Base-by-base conservation (phyloP, 2,329 filamentous ascomycete genomes). In the Fusarium vanettenii region DNA sequence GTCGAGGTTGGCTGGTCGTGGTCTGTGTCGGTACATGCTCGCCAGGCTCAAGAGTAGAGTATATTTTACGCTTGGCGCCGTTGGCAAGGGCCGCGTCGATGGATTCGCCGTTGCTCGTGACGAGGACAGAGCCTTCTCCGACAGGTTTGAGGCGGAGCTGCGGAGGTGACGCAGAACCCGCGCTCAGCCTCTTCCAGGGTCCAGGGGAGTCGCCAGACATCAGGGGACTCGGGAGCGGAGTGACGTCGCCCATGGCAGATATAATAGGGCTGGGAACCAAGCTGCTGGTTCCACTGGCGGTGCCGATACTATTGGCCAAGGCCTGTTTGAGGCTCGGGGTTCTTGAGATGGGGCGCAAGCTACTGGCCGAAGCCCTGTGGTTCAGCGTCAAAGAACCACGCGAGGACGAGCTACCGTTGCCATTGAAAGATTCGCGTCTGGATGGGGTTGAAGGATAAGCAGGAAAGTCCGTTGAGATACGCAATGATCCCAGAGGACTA, bases 141-240 rank as follows among this genome's bases (percentile, higher is more conserved):
- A 78, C 63, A 33, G 76, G 79, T 39, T 66, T 76, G 59, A 81
- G 76, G 68, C 80, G 76, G 31, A 70, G 71, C 39, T 74, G 79
- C 11, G 81, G 79, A 20, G 83, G 81, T 59, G 86, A 92, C 60
- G 83, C 82, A 35, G 86, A 86, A 59, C 86, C 84, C 35, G 84
- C 82, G 64, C 82, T 81, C 66, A 91, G 82, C 80, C 86, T 86
- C 81, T 87, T 91, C 92, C 92, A 92, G 25, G 92, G 91, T 29
- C 92, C 91, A 14, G 91, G 90, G 1, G 92, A 93, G 77, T 92
- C 91, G 72, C 86, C 86, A 6, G 87, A 87, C 77, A 93, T 87
- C 55, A 95, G 87, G 5, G 94, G 94, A 25, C 94, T 96, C 4
- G 94, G 94, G 37, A 97, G 85, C 65, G 94, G 94, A 5, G 94